phyloP scores from a whole-genome alignment of 1,284 basidiomycete species.

The Tilletiopsis washingtonensis region DNA sequence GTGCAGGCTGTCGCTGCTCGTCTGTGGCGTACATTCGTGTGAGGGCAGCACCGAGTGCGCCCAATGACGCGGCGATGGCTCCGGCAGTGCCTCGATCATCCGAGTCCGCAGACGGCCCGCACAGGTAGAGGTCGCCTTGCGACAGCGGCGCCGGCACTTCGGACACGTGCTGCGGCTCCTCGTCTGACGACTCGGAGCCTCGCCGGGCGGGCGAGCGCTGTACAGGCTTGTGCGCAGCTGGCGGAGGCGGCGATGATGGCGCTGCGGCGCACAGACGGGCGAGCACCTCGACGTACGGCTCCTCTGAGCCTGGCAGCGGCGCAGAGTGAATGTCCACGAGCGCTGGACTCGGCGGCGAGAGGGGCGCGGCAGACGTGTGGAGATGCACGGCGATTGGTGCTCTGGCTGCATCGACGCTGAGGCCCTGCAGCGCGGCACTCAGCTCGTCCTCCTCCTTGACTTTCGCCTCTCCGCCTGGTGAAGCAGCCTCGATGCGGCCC shows the following conservation, averaged over 20 bases:
- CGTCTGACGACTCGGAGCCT: slow-evolving; percentile 8
- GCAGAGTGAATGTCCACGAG: no score
- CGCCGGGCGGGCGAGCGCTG: neutral
- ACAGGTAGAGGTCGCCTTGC: slow-evolving; percentile 42
- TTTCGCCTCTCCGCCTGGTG: no score
- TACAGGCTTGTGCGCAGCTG: neutral
- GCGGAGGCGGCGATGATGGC: neutral
- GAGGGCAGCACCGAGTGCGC: neutral
- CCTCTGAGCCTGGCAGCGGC: no score
- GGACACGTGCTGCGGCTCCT: slow-evolving; percentile 25
- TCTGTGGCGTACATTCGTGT: no score
- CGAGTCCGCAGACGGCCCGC: slow-evolving; percentile 16
- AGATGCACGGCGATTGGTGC: neutral
- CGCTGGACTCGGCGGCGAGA: no score
- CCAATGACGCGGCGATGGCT: neutral
- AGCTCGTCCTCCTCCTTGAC: neutral
- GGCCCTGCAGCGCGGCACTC: neutral
- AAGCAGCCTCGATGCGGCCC: no score
- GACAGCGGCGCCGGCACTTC: slow-evolving; percentile 36
- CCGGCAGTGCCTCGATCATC: neutral
- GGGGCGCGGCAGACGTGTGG: neutral
- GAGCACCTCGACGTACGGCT: slow-evolving; percentile 4
- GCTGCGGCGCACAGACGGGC: neutral
- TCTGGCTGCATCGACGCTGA: no score
- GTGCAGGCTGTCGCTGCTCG: no score